Evolutionary conservation across 257 asterid genomes (phyloP).

Genomic region (Eustoma russellianum): DNA sequence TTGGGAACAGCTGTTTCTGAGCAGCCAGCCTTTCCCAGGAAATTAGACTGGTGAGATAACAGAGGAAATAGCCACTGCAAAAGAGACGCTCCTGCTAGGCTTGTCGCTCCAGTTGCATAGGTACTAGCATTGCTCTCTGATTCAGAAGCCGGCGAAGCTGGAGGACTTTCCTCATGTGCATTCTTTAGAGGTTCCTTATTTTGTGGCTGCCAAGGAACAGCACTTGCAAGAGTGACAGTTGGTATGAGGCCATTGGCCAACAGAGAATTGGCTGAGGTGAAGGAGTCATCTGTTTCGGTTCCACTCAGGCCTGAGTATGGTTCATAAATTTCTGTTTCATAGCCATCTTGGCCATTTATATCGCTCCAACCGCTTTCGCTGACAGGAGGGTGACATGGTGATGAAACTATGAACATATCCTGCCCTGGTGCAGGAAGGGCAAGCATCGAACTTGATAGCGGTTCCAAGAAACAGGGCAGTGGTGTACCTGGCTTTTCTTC

Average conservation of each 20-base stretch:
- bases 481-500: conserved; percentile 94
- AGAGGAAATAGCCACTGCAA: conserved; percentile 83
- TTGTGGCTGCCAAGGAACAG: conserved; percentile 31
- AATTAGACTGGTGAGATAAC: conserved; percentile 29
- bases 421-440: conserved; percentile 9
- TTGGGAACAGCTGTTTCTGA: conserved; percentile 15
- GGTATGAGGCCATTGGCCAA: conserved; percentile 41
- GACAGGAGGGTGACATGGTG: conserved; percentile 18
- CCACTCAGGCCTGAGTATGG: conserved; percentile 36
- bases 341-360: not conserved
- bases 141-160: conserved; percentile 44
- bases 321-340: conserved; percentile 20
- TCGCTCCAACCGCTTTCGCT: conserved; percentile 16
- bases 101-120: conserved; percentile 45
- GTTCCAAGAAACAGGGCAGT: conserved; percentile 27
- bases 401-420: conserved; percentile 11
- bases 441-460: conserved; percentile 5
- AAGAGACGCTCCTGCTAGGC: conserved; percentile 60
- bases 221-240: conserved; percentile 12
- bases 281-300: conserved; percentile 35
- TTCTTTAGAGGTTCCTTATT: conserved; percentile 8
- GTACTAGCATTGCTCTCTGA: conserved; percentile 35
- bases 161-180: conserved; percentile 23
- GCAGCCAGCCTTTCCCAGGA: conserved; percentile 18
- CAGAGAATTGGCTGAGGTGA: conserved; percentile 44